Percentiles rank a stretch among this genome's conserved stretches.
These are phyloP conservation scores for Toxoplasma gondii DNA, from an alignment of 169 alveolate species.

Conservation along the genomic window DNA sequence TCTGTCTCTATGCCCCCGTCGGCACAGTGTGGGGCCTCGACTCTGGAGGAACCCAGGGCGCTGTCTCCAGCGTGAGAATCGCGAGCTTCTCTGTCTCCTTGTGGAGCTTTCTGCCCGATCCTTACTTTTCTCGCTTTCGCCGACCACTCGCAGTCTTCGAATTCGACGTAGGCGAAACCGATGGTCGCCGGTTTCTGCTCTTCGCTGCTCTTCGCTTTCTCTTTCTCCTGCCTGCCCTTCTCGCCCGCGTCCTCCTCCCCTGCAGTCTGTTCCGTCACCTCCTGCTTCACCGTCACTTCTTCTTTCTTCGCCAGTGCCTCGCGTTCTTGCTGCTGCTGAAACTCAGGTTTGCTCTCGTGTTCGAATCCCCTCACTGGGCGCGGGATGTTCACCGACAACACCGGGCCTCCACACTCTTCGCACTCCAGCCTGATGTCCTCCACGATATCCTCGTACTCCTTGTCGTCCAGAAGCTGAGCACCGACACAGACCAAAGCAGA, in stretches of 20 bases:
- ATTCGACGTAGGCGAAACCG: constrained; percentile 82
- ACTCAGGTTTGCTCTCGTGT: constrained; percentile 44
- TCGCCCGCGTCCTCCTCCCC: background rate
- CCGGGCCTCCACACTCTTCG: constrained; percentile 81
- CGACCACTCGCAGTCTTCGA: constrained; percentile 76
- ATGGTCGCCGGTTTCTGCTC: constrained; percentile 65
- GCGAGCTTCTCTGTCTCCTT: too few relatives aligned
- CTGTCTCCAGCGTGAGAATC: too few relatives aligned
- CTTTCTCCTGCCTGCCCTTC: background rate
- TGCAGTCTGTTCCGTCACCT: background rate
- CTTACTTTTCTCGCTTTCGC: constrained; percentile 80
- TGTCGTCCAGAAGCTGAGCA: constrained; percentile 80
- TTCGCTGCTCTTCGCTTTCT: background rate
- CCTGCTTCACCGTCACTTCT: background rate
- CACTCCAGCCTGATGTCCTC: constrained; percentile 87
- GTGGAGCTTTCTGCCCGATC: too few relatives aligned
- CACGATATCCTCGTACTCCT: constrained; percentile 85
- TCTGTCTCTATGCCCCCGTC: too few relatives aligned
- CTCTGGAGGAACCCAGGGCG: too few relatives aligned
- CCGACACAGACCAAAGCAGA: background rate
- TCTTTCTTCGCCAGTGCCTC: background rate
- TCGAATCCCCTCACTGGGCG: constrained; percentile 77
- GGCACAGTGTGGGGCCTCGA: too few relatives aligned
- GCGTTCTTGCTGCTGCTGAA: background rate
- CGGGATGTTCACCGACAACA: constrained; percentile 85